These are phyloP conservation scores for Microstegium vimineum DNA, from an alignment of 176 grass and related monocot species.

Conservation along the genomic window DNA sequence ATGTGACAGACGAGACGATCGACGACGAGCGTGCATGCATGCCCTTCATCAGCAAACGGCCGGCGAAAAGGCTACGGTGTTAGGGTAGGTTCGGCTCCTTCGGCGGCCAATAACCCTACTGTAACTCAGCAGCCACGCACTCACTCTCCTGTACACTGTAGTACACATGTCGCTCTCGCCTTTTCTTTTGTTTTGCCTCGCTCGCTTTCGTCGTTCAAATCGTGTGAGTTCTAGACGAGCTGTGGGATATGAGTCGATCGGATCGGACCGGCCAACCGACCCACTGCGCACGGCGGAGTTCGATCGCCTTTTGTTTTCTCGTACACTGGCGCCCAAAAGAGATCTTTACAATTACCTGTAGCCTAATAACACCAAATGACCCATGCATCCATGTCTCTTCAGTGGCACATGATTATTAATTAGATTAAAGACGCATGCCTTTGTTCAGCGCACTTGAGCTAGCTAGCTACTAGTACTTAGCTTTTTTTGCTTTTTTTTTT, in stretches of 20 bases:
- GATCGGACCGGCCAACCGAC: conserved; percentile 28
- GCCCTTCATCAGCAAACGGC: not conserved
- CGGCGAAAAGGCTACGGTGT: not conserved
- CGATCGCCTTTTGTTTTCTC: conserved; percentile 2
- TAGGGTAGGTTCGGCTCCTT: not conserved
- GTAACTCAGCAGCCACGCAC: no score
- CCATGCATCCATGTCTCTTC: not conserved
- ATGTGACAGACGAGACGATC: not conserved
- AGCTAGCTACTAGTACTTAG: not conserved
- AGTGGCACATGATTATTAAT: conserved; percentile 14
- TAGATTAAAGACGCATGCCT: not conserved
- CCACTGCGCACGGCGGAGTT: not conserved
- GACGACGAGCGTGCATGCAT: not conserved
- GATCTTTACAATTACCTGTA: not conserved
- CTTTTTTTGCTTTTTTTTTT: no score
- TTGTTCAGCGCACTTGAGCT: not conserved
- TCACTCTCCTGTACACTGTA: not conserved
- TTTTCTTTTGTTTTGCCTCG: not conserved
- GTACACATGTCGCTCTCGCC: not conserved
- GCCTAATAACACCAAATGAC: no score
- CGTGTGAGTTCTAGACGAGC: not conserved
- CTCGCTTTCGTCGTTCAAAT: not conserved
- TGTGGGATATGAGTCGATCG: no score
- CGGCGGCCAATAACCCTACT: not conserved
- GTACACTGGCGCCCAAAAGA: not conserved